Evolutionary conservation across 768 basidiomycete species (phyloP), one percentile per base, ranked within the genome.

Genomic region (Hygrocybe coccinea): DNA sequence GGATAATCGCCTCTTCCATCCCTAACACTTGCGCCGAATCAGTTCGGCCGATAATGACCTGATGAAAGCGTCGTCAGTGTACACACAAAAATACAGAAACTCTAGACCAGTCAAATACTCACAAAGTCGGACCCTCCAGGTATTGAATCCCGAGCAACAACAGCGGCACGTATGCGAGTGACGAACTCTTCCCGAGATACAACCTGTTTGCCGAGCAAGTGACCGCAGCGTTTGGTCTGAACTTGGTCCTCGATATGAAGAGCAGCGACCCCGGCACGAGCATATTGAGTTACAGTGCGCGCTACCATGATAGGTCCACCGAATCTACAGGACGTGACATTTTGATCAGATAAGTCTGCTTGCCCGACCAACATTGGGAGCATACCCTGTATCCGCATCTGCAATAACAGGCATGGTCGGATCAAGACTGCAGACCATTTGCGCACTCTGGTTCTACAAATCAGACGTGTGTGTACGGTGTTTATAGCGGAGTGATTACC

Each of bases 181-280:
- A 87, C 50, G 59, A 86, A 86, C 64, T 87, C 88, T 63, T 89
- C 87, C 1, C 86, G 79, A 5, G 86, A 87, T 35, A 90, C 87
- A 41, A 90, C 86, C 65, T 89, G 86, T 69, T 91, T 91, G 47
- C 89, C 88, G 65, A 87, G 76, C 43, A 90, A 71, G 65, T 90
- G 89, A 1, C 89, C 87, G 57, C 87, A 90, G 54, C 87, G 81
- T 68, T 89, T 89, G 1, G 86, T 89, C 66, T 89, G 88, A 1
- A 89, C 86, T 69, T 90, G 87, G 63, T 89, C 87, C 68, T 90
- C 87, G 37, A 90, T 89, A 66, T 90, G 87, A 62, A 87, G 75
- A 3, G 74, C 88, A 15, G 87, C 88, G 19, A 89, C 81, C 25
- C 88, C 87, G 12, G 85, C 80, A 45, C 78, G 78, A 3, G 72